A percentile compares a stretch with the other conserved stretches of the same genome.
These are phyloP conservation scores for Chytriomyces confervae DNA, from an alignment of 192 early-diverging fungal genomes.

Conservation along the genomic window DNA sequence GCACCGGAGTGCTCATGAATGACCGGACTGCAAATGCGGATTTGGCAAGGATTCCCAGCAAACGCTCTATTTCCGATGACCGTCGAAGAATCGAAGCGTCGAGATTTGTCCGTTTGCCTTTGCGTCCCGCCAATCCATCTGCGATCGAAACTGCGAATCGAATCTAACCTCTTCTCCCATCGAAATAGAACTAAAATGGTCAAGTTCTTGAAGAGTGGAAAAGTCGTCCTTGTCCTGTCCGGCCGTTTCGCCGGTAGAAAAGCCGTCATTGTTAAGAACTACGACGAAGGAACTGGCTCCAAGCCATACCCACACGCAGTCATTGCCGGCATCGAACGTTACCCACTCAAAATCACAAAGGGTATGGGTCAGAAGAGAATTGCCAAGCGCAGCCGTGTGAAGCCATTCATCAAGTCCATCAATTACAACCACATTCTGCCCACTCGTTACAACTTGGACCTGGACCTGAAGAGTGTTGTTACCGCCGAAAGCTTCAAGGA, in stretches of 20 bases:
- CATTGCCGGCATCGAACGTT: slow-evolving; percentile 96
- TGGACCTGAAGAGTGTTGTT: slow-evolving; percentile 90
- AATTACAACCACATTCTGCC: slow-evolving; percentile 99
- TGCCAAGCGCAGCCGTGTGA: slow-evolving; percentile 95
- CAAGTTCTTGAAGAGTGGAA: slow-evolving; percentile 52
- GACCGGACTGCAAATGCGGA: not conserved
- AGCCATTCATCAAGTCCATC: slow-evolving; percentile 98
- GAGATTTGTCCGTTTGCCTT: not conserved
- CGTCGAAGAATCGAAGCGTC: not conserved
- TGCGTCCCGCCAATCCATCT: not conserved
- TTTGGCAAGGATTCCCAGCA: not conserved
- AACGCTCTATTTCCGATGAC: not conserved
- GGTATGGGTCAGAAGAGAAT: slow-evolving; percentile 94
- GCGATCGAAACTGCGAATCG: not conserved
- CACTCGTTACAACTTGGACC: slow-evolving; percentile 97
- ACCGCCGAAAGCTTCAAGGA: slow-evolving; percentile 92
- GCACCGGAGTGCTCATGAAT: not conserved
- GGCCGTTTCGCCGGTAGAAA: slow-evolving; percentile 99
- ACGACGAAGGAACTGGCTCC: slow-evolving; percentile 97
- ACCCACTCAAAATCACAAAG: slow-evolving; percentile 97
- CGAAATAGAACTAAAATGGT: slow-evolving; percentile 37
- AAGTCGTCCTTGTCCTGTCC: slow-evolving; percentile 95
- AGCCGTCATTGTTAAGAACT: slow-evolving; percentile 97
- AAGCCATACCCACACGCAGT: slow-evolving; percentile 97
- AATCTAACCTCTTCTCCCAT: not conserved